A percentile compares a stretch with the other conserved stretches of the same genome.
These are phyloP conservation scores for Saccharum hybrid DNA, from an alignment of 202 grass and related monocot species.

Conservation along the genomic window DNA sequence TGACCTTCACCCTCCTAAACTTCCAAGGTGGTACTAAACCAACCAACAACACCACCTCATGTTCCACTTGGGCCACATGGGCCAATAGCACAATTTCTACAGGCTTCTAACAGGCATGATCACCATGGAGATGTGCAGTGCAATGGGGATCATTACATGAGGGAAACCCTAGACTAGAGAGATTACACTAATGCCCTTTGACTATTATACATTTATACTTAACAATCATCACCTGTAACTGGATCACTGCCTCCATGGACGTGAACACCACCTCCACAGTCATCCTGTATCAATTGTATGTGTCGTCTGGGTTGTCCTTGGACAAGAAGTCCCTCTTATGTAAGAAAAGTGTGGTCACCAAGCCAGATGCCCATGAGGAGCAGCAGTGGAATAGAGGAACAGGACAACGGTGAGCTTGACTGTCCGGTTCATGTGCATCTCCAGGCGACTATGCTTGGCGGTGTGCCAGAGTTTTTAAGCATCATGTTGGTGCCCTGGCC, in stretches of 20 bases:
- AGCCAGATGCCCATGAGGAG: constrained; percentile 80
- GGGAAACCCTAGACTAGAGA: too few species aligned
- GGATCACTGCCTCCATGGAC: constrained; percentile 69
- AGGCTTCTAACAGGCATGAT: constrained; percentile 13
- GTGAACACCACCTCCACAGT: constrained; percentile 66
- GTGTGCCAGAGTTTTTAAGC: constrained; percentile 49
- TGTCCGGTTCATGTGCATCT: constrained; percentile 72
- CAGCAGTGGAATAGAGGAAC: constrained; percentile 43
- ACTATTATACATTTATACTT: too few species aligned
- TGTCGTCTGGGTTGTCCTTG: background rate
- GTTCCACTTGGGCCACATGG: too few species aligned
- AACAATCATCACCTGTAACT: constrained; percentile 63
- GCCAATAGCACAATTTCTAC: too few species aligned
- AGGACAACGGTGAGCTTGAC: constrained; percentile 39
- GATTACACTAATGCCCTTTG: too few species aligned
- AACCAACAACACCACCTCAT: too few species aligned
- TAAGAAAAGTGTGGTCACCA: constrained; percentile 62
- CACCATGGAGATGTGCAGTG: constrained; percentile 88
- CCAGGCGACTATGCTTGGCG: constrained; percentile 84
- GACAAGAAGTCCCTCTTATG: constrained; percentile 41
- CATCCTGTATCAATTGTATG: constrained; percentile 68
- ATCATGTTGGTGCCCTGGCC: constrained; percentile 65
- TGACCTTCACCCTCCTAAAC: too few species aligned
- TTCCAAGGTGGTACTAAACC: too few species aligned
- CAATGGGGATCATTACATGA: constrained; percentile 59